A percentile compares a stretch with the other conserved stretches of the same genome.
These are phyloP conservation scores for Fomitopsis schrenkii DNA, from an alignment of 1,284 basidiomycete species.

Conservation along the genomic window DNA sequence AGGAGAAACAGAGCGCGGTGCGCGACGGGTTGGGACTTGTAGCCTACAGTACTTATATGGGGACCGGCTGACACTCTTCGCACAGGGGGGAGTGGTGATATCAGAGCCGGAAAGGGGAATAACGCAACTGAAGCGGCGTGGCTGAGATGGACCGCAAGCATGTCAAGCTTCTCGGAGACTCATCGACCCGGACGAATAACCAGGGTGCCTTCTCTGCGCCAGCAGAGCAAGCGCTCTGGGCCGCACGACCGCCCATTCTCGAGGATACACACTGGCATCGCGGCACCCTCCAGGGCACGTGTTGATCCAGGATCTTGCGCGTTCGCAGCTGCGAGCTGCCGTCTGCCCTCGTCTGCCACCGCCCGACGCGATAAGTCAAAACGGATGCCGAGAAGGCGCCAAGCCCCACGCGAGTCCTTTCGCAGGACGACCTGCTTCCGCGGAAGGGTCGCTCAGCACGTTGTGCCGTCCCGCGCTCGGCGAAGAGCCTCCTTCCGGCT, in stretches of 20 bases:
- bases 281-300: slow-evolving; percentile 5
- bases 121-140: background rate
- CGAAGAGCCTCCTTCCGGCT: background rate
- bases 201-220: slow-evolving; percentile 6
- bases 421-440: background rate
- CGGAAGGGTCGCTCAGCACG: background rate
- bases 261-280: slow-evolving; percentile 1
- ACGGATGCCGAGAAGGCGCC: background rate
- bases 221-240: slow-evolving; percentile 3
- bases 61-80: background rate
- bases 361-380: background rate
- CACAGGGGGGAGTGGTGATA: background rate
- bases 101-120: background rate
- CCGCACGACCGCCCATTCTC: background rate
- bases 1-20: background rate
- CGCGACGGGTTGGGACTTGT: background rate
- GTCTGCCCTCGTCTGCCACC: background rate
- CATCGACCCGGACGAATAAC: slow-evolving; percentile 4
- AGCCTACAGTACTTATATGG: background rate
- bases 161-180: background rate
- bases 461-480: background rate
- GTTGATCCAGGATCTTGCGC: slow-evolving; percentile 3
- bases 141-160: background rate
- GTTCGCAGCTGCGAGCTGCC: background rate
- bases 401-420: background rate